Conservation (phyloP, 2,329 filamentous ascomycete genomes). For the Arthrobotrys pseudoclavata region DNA sequence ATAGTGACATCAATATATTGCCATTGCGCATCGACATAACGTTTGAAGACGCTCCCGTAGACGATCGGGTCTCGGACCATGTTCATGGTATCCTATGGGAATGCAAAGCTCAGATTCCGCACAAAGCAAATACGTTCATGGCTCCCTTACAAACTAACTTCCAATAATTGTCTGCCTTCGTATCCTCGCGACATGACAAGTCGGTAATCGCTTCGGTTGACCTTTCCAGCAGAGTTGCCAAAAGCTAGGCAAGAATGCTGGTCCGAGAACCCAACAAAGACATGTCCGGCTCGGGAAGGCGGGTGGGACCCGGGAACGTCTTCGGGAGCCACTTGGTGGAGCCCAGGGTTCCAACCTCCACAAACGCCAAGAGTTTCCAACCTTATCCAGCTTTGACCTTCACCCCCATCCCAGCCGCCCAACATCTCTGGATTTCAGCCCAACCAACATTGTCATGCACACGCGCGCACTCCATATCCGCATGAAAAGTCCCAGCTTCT, state of each 20-base stretch:
- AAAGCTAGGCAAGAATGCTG: constrained; percentile 25
- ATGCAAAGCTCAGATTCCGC: constrained; percentile 40
- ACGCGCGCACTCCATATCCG: constrained; percentile 42
- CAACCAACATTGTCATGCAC: constrained; percentile 25
- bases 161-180: constrained; percentile 23
- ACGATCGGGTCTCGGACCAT: constrained; percentile 36
- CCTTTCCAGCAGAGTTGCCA: constrained; percentile 22
- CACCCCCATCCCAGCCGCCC: constrained; percentile 25
- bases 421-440: constrained; percentile 36
- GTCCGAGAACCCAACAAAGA: constrained; percentile 11
- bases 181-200: constrained; percentile 22
- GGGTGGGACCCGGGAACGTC: constrained; percentile 16
- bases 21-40: constrained; percentile 48
- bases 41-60: constrained; percentile 43
- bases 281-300: constrained; percentile 40
- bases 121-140: constrained; percentile 53
- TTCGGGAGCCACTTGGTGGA: constrained; percentile 35
- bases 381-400: constrained; percentile 12
- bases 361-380: constrained; percentile 6
- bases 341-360: constrained; percentile 18
- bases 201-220: constrained; percentile 48
- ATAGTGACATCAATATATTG: constrained; percentile 21
- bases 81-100: constrained; percentile 51
- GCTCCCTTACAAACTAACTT: constrained; percentile 5
- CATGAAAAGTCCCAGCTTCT: constrained; percentile 31